Percentiles rank a stretch among this genome's conserved stretches.
These are phyloP conservation scores for Vitis rupestris DNA, from an alignment of 164 flowering plant genomes.

Conservation along the genomic window DNA sequence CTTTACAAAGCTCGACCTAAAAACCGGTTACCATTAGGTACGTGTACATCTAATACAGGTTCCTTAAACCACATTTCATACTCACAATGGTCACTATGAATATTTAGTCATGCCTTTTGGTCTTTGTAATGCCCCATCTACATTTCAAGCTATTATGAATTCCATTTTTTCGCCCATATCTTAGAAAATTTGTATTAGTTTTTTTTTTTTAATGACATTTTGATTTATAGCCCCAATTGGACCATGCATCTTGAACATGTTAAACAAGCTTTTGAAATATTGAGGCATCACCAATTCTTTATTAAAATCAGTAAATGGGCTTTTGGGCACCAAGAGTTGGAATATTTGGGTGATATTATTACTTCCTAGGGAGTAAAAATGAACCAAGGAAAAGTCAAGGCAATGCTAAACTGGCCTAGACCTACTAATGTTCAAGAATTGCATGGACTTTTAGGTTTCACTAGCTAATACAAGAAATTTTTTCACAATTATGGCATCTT, in stretches of 20 bases:
- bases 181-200: too few relatives aligned
- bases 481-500: not conserved
- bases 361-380: not conserved
- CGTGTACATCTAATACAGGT: not conserved
- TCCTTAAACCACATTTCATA: not conserved
- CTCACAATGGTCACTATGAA: slow-evolving; percentile 16
- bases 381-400: not conserved
- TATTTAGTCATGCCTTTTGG: slow-evolving; percentile 3
- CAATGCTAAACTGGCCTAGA: not conserved
- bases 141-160: not conserved
- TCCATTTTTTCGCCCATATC: too few relatives aligned
- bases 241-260: too few relatives aligned
- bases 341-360: too few relatives aligned
- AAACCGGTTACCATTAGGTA: slow-evolving; percentile 1
- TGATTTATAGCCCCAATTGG: too few relatives aligned
- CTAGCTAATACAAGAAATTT: slow-evolving; percentile 2
- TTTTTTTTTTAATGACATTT: too few relatives aligned
- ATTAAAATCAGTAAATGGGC: not conserved
- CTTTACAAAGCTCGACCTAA: too few relatives aligned
- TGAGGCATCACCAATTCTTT: not conserved
- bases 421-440: not conserved
- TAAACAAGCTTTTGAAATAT: too few relatives aligned
- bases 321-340: too few relatives aligned
- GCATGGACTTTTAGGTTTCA: not conserved
- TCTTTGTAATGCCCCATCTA: not conserved